Evolutionary conservation across 371 early-diverging fungal species (phyloP).

Genomic region (Nematocida ironsii): DNA sequence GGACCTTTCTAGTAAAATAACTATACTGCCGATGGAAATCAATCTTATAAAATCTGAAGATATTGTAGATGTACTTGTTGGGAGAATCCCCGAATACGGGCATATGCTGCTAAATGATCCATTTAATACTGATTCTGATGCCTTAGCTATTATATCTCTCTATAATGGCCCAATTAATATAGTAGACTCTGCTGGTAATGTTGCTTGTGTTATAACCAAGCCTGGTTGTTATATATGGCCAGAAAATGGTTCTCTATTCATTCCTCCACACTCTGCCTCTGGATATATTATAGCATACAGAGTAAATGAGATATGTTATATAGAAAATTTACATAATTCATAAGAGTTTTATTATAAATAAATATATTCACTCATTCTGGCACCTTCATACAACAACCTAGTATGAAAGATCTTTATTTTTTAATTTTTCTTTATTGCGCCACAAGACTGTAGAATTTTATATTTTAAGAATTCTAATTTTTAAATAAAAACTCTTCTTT

Average conservation of each 20-base stretch:
- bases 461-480: no score
- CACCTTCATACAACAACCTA: no score
- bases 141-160: conserved; percentile 33
- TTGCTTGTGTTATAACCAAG: background rate
- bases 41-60: background rate
- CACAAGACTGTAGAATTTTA: no score
- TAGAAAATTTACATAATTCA: background rate
- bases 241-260: conserved; percentile 2
- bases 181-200: background rate
- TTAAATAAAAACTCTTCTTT: no score
- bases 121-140: conserved; percentile 14
- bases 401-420: no score
- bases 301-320: background rate
- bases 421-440: no score
- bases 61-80: conserved; percentile 24
- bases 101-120: conserved; percentile 55
- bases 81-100: background rate
- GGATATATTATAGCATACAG: conserved; percentile 55
- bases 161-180: conserved; percentile 5
- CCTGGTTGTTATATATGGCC: conserved; percentile 2
- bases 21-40: background rate
- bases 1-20: background rate
- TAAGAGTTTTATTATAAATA: no score
- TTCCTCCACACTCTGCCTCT: background rate
- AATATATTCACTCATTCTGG: no score